Evolutionary conservation across 2,329 filamentous ascomycete genomes (phyloP), one percentile per base, ranked within the genome.

Genomic region (Sarocladium strictum): DNA sequence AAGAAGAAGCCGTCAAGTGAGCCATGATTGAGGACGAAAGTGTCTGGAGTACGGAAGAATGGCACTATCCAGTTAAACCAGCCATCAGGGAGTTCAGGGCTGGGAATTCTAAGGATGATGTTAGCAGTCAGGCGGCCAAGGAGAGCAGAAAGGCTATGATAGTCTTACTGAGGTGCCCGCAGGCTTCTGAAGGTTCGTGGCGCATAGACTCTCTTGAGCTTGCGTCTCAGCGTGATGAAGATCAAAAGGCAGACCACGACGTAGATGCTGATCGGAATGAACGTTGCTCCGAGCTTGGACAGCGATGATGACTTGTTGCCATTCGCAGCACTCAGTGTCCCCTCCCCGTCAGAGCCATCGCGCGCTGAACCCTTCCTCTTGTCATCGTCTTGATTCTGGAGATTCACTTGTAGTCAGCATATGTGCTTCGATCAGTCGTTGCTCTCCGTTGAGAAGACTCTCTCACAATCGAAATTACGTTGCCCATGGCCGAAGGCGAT

Each of bases 1-100:
- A 95, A 90, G 53, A 97, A 84, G 69, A 93, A 97, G 29, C 88
- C 89, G 67, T 99, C 93, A 58, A 99, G 81, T 0, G 91, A 95
- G 67, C 93, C 90, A 73, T 96, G 90, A 64, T 94, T 89, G 21
- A 97, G 81, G 24, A 92, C 83, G 64, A 89, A 90, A 38, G 85
- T 84, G 67, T 97, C 92, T 3, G 80, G 79, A 41, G 81, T 79
- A 61, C 79, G 80, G 73, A 82, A 86, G 71, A 90, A 88, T 12
- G 79, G 74, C 10, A 71, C 71, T 56, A 90, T 69, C 87, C 87
- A 91, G 61, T 86, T 81, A 62, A 88, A 73, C 45, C 84, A 67
- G 54, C 86, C 85, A 24, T 67, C 75, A 2, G 85, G 82, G 0
- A 86, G 74, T 2, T 73, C 65, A 21, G 83, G 83, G 12, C 79